Evolutionary conservation across 805 yeast genomes (phyloP).

Genomic region (Cyberlindnera petersonii): DNA sequence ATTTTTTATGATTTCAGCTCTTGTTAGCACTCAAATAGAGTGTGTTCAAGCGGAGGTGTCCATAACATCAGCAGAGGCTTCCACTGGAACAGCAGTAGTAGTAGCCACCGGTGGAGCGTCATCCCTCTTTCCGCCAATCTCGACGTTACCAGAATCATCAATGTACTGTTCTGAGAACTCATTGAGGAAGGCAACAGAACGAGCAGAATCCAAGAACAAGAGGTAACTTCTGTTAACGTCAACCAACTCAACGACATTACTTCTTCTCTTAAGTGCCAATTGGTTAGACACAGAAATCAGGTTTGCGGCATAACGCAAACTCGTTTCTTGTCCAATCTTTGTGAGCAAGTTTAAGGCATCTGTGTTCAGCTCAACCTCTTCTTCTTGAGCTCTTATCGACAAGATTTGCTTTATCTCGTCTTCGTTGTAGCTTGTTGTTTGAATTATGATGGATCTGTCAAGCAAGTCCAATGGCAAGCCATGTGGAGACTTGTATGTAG

Average conservation of each 20-base stretch:
- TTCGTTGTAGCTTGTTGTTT: constrained; percentile 71
- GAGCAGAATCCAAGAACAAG: constrained; percentile 80
- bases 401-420: constrained; percentile 86
- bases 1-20: not conserved
- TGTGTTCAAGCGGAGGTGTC: constrained; percentile 31
- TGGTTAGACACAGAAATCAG: constrained; percentile 87
- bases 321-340: constrained; percentile 84
- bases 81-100: constrained; percentile 35
- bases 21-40: not conserved
- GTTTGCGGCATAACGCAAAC: constrained; percentile 89
- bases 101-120: constrained; percentile 32
- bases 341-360: constrained; percentile 88
- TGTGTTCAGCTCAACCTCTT: constrained; percentile 76
- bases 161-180: constrained; percentile 65
- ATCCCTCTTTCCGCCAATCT: constrained; percentile 37
- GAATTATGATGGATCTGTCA: constrained; percentile 90
- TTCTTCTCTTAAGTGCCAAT: constrained; percentile 77
- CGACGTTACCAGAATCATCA: constrained; percentile 74
- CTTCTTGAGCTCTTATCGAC: constrained; percentile 88
- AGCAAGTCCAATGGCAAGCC: constrained; percentile 95
- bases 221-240: constrained; percentile 87
- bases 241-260: constrained; percentile 60
- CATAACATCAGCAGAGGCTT: constrained; percentile 32
- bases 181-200: constrained; percentile 84
- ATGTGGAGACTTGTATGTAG: constrained; percentile 91